Evolutionary conservation across 805 yeast genomes (phyloP).

Genomic region (Trichomonascus vanleenenianus): DNA sequence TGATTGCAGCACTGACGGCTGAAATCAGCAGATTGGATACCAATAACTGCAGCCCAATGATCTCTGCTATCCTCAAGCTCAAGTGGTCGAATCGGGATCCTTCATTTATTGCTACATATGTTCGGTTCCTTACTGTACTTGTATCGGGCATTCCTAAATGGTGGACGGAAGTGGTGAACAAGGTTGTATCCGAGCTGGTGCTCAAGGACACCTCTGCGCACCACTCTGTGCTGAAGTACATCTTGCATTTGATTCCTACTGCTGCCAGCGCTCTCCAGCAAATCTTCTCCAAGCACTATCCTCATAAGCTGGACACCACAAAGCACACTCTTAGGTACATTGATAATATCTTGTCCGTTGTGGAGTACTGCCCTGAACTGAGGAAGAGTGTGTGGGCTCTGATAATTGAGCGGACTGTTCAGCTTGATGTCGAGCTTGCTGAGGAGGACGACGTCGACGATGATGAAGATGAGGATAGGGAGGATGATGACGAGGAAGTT

Average conservation of each 20-base stretch:
- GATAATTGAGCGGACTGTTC: slow-evolving; percentile 70
- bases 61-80: slow-evolving; percentile 54
- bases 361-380: slow-evolving; percentile 69
- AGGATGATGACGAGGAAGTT: slow-evolving; percentile 24
- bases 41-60: slow-evolving; percentile 40
- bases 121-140: slow-evolving; percentile 66
- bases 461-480: slow-evolving; percentile 39
- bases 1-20: slow-evolving; percentile 51
- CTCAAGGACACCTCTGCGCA: slow-evolving; percentile 36
- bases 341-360: slow-evolving; percentile 49
- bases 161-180: slow-evolving; percentile 74
- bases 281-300: slow-evolving; percentile 55
- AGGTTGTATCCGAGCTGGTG: slow-evolving; percentile 57
- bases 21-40: slow-evolving; percentile 65
- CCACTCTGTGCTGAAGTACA: slow-evolving; percentile 58
- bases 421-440: slow-evolving; percentile 86
- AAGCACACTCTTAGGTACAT: slow-evolving; percentile 54
- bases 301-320: slow-evolving; percentile 65
- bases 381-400: slow-evolving; percentile 71
- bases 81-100: slow-evolving; percentile 49
- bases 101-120: slow-evolving; percentile 45
- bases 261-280: slow-evolving; percentile 57
- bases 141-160: slow-evolving; percentile 85
- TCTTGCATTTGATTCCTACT: slow-evolving; percentile 74
- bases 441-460: slow-evolving; percentile 75